Percentiles rank a stretch among this genome's conserved stretches.
Evolutionary conservation across 2,329 filamentous ascomycete genomes (phyloP).

Genomic region (Colletotrichum sansevieriae): DNA sequence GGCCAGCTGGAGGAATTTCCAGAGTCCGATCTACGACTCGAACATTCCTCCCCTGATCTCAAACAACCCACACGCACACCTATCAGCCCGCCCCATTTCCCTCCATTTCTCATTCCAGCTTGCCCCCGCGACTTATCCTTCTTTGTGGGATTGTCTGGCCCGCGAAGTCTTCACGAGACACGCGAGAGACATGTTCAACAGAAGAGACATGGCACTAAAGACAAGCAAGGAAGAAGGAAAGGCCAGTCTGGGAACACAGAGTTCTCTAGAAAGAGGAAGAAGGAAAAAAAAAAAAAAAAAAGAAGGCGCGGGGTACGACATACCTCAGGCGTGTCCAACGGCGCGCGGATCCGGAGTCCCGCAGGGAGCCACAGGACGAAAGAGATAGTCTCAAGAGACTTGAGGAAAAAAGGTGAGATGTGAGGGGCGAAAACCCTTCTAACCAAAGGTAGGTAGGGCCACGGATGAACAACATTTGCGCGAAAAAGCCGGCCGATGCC

Average conservation of each 20-base stretch:
- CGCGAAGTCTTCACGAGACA: constrained; percentile 14
- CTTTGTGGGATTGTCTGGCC: background rate
- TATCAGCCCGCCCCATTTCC: background rate
- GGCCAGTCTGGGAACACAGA: constrained; percentile 10
- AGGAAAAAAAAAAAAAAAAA: background rate
- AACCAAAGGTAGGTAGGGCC: constrained; percentile 3
- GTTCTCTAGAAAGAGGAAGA: constrained; percentile 9
- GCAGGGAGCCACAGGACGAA: constrained; percentile 1
- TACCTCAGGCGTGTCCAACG: constrained; percentile 18
- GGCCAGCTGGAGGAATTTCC: constrained; percentile 16
- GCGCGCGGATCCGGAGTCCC: constrained; percentile 27
- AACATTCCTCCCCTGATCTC: constrained; percentile 25
- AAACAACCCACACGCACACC: constrained; percentile 19
- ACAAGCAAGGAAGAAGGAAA: constrained; percentile 25
- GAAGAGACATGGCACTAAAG: constrained; percentile 6
- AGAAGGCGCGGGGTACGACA: constrained; percentile 14
- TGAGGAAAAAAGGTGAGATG: constrained; percentile 13
- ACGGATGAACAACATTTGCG: background rate
- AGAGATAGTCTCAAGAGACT: background rate
- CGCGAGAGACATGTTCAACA: constrained; percentile 15
- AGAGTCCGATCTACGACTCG: constrained; percentile 19
- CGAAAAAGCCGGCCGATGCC: background rate
- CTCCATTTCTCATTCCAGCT: background rate
- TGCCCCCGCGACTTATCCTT: constrained; percentile 1
- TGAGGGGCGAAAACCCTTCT: constrained; percentile 5